phyloP scores from a whole-genome alignment of 352 stramenopile genomes.

The Blastocystis hominis region DNA sequence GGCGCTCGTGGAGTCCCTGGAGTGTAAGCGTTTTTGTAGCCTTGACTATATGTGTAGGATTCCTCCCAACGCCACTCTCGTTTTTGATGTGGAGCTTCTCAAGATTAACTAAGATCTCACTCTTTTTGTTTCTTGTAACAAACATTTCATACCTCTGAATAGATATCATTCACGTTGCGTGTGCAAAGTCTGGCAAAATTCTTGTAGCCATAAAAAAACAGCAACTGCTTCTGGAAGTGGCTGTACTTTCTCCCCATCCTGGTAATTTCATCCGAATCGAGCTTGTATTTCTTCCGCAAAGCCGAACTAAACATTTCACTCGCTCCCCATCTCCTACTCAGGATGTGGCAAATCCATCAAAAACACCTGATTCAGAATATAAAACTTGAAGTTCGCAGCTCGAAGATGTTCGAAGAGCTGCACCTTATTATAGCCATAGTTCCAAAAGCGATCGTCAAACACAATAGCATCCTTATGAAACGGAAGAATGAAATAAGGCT shows the following conservation, averaged over 20 bases:
- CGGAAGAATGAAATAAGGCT: conserved; percentile 21
- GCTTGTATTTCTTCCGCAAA: background rate
- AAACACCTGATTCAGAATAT: conserved; percentile 49
- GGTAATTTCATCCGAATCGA: background rate
- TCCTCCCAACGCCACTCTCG: conserved; percentile 61
- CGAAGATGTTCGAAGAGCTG: conserved; percentile 53
- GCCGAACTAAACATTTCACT: background rate
- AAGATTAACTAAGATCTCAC: conserved; percentile 53
- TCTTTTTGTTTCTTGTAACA: background rate
- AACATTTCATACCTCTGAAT: background rate
- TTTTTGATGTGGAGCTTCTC: conserved; percentile 64
- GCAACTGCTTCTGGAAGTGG: background rate
- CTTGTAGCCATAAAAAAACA: background rate
- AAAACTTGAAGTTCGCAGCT: conserved; percentile 24
- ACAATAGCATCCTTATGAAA: background rate
- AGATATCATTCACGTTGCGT: background rate
- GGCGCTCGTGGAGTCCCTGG: conserved; percentile 56
- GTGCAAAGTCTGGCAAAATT: background rate
- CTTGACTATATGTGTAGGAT: conserved; percentile 58
- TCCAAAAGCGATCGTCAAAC: conserved; percentile 48
- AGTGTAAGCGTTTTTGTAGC: background rate
- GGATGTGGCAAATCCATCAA: conserved; percentile 38
- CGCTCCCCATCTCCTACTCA: background rate
- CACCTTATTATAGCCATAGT: conserved; percentile 58
- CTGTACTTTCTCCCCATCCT: background rate